A percentile compares a stretch with the other conserved stretches of the same genome.
phyloP scores from a whole-genome alignment of 371 early-diverging fungal species.

The Mucor racemosus region DNA sequence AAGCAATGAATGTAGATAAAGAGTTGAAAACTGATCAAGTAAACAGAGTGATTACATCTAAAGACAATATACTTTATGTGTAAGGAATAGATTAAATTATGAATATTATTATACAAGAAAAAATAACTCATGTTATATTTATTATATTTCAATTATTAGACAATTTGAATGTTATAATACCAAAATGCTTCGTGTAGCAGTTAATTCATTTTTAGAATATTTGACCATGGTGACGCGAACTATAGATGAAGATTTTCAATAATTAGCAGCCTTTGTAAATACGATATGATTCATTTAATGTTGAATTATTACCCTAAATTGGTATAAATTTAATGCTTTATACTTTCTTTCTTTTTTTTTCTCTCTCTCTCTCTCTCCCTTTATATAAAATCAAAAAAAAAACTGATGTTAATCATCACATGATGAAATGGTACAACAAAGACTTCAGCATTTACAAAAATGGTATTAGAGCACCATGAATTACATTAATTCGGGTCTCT shows the following conservation, averaged over 20 bases:
- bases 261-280: background rate
- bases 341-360: background rate
- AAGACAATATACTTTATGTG: conserved; percentile 35
- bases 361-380: background rate
- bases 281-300: background rate
- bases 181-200: conserved; percentile 54
- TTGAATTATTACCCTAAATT: background rate
- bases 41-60: conserved; percentile 29
- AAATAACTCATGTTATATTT: conserved; percentile 23
- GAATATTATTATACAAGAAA: conserved; percentile 40
- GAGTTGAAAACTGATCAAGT: conserved; percentile 55
- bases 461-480: conserved; percentile 2
- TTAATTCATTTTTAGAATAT: conserved; percentile 56
- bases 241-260: conserved; percentile 33
- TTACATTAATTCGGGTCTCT: background rate
- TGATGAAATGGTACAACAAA: background rate
- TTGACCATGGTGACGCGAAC: conserved; percentile 56
- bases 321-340: background rate
- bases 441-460: background rate
- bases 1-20: conserved; percentile 50
- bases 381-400: background rate
- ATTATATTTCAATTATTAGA: conserved; percentile 16
- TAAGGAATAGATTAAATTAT: conserved; percentile 35
- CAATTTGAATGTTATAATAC: conserved; percentile 49
- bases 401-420: background rate